Evolutionary conservation across 768 basidiomycete species (phyloP).

Genomic region (Daedaleopsis nitida): DNA sequence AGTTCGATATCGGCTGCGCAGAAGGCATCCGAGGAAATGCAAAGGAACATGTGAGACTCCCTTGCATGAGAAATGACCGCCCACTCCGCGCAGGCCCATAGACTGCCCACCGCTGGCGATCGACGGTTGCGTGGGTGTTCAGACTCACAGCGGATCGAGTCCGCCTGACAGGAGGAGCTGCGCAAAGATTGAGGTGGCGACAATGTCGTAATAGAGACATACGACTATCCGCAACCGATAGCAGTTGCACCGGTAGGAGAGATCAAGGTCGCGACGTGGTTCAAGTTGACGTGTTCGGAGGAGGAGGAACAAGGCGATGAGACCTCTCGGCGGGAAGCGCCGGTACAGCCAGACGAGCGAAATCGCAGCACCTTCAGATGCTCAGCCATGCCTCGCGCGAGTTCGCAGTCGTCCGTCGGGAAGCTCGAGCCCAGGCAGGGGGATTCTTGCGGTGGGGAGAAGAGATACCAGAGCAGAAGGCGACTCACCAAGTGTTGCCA

Average conservation of each 20-base stretch:
- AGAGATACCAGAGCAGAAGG: not conserved
- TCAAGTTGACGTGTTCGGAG: no score
- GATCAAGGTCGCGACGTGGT: not conserved
- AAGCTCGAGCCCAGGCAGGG: not conserved
- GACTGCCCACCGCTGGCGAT: not conserved
- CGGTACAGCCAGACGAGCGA: no score
- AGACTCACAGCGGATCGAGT: not conserved
- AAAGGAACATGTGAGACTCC: no score
- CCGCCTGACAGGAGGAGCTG: not conserved
- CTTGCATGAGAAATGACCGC: no score
- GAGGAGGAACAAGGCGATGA: no score
- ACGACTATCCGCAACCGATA: not conserved
- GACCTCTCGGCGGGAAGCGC: no score
- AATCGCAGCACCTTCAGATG: no score
- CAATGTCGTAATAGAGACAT: not conserved
- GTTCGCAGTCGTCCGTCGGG: not conserved
- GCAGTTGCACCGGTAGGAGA: not conserved
- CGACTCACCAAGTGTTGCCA: slow-evolving; percentile 88
- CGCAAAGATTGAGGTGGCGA: not conserved
- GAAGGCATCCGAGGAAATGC: no score
- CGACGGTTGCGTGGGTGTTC: not conserved
- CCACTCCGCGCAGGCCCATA: no score
- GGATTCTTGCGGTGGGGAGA: not conserved
- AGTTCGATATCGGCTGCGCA: no score
- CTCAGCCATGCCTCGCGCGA: no score